phyloP scores from a whole-genome alignment of 257 asterid genomes.

The Paraleonurus japonicus region DNA sequence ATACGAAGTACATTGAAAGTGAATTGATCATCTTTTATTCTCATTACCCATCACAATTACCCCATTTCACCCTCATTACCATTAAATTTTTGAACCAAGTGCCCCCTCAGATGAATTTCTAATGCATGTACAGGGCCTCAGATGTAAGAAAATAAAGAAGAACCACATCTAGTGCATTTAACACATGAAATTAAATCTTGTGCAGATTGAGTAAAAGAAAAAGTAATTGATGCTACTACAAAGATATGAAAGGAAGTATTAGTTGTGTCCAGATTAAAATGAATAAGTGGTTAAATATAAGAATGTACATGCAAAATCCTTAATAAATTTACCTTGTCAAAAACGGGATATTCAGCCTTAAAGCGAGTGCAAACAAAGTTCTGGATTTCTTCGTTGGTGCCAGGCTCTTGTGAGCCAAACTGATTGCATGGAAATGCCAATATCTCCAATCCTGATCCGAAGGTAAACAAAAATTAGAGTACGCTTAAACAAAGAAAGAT shows the following conservation, averaged over 20 bases:
- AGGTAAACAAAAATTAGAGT: background rate
- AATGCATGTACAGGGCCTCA: background rate
- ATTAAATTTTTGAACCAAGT: no score
- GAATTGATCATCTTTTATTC: no score
- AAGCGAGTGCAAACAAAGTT: conserved; percentile 86
- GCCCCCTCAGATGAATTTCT: background rate
- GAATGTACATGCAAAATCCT: background rate
- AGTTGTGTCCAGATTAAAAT: background rate
- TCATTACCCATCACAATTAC: no score
- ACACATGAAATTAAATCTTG: background rate
- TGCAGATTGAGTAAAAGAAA: background rate
- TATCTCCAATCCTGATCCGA: conserved; percentile 70
- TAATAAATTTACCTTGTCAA: conserved; percentile 59
- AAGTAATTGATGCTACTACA: background rate
- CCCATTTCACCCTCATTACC: no score
- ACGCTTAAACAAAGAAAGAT: background rate
- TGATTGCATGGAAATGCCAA: conserved; percentile 98
- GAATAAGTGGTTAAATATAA: background rate
- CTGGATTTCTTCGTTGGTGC: conserved; percentile 75
- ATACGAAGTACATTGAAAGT: no score
- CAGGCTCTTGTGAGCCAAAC: conserved; percentile 92
- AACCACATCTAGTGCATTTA: background rate
- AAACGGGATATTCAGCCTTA: conserved; percentile 86
- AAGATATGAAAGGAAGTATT: background rate
- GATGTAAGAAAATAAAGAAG: background rate